A percentile compares a stretch with the other conserved stretches of the same genome.
Conservation (phyloP, 192 early-diverging fungal genomes). For the Gamsiella multidivaricata region DNA sequence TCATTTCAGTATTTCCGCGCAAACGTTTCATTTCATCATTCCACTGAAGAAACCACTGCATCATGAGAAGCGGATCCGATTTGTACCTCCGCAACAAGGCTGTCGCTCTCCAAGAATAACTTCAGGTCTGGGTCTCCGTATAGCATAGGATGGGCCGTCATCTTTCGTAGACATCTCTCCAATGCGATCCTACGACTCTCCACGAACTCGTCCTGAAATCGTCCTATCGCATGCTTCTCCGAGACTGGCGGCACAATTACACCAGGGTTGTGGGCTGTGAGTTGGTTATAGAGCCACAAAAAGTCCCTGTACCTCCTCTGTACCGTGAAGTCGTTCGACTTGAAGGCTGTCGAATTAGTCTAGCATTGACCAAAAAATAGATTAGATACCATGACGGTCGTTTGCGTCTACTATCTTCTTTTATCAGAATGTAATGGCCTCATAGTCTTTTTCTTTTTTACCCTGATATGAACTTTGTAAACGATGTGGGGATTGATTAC, state of each 20-base stretch:
- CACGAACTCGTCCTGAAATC: slow-evolving; percentile 97
- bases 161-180: slow-evolving; percentile 85
- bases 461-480: slow-evolving; percentile 87
- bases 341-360: slow-evolving; percentile 84
- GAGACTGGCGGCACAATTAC: slow-evolving; percentile 93
- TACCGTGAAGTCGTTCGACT: slow-evolving; percentile 81
- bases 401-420: too few species aligned
- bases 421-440: background rate
- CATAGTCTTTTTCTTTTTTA: slow-evolving; percentile 24
- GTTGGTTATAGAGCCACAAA: slow-evolving; percentile 90
- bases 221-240: slow-evolving; percentile 90
- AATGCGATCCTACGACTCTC: slow-evolving; percentile 86
- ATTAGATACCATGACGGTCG: too few species aligned
- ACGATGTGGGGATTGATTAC: slow-evolving; percentile 87
- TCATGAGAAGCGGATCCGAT: too few species aligned
- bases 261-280: slow-evolving; percentile 83
- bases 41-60: too few species aligned
- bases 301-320: slow-evolving; percentile 94
- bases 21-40: too few species aligned
- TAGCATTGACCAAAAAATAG: slow-evolving; percentile 34
- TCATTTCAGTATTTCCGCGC: background rate
- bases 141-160: slow-evolving; percentile 83
- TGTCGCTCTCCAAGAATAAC: slow-evolving; percentile 89
- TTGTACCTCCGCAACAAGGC: slow-evolving; percentile 82
- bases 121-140: slow-evolving; percentile 85